These are phyloP conservation scores for Iris pallida DNA, from an alignment of 116 monocot species.

Conservation along the genomic window DNA sequence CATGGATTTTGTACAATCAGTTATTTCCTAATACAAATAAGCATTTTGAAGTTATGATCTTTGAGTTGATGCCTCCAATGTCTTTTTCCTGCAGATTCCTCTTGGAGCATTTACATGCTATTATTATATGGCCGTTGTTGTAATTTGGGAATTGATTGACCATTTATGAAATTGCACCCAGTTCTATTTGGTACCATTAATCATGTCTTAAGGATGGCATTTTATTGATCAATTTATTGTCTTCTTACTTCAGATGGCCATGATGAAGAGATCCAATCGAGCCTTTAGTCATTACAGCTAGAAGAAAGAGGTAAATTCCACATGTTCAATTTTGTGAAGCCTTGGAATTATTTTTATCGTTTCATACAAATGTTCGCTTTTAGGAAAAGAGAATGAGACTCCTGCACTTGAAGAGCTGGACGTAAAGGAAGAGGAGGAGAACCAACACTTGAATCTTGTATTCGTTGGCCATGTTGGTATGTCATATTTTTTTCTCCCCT, in stretches of 20 bases:
- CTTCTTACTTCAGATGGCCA: constrained; percentile 10
- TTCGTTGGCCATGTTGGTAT: constrained; percentile 85
- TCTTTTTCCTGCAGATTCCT: too few species aligned
- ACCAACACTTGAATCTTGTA: constrained; percentile 74
- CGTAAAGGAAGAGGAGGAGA: constrained; percentile 43
- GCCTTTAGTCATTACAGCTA: constrained; percentile 22
- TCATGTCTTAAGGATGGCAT: too few species aligned
- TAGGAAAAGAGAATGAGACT: constrained; percentile 31
- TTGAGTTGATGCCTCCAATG: too few species aligned
- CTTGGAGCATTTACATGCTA: too few species aligned
- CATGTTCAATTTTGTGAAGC: not conserved
- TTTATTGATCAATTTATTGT: not conserved
- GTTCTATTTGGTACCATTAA: too few species aligned
- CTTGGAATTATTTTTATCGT: constrained; percentile 2
- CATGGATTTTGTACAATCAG: too few species aligned
- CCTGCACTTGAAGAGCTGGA: constrained; percentile 27
- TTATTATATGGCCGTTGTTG: too few species aligned
- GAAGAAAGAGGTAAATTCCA: constrained; percentile 22
- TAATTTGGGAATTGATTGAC: too few species aligned
- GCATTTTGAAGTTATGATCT: too few species aligned
- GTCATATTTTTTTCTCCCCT: constrained; percentile 3
- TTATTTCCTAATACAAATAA: too few species aligned
- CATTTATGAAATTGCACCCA: too few species aligned
- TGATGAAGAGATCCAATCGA: constrained; percentile 16
- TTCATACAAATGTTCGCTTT: not conserved